A percentile compares a stretch with the other conserved stretches of the same genome.
Evolutionary conservation across 1,284 basidiomycete species (phyloP).

Genomic region (Anthracocystis walkeri): DNA sequence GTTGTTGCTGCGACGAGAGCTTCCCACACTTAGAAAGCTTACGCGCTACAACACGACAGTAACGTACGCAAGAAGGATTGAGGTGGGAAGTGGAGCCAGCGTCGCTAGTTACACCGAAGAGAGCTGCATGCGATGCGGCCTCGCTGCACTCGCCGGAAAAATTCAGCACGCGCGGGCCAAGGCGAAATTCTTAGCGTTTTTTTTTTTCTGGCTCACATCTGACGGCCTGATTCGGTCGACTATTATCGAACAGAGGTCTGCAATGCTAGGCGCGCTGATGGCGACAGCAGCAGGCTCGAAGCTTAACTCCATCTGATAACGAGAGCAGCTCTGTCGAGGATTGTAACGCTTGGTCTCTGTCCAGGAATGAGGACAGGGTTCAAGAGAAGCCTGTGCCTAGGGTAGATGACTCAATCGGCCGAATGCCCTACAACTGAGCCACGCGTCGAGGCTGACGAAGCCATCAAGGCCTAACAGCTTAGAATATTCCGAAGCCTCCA

Average conservation of each 20-base stretch:
- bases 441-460: conserved; percentile 1
- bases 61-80: background rate
- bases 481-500: background rate
- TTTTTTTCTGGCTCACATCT: no score
- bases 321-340: no score
- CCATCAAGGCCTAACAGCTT: background rate
- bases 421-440: background rate
- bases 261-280: background rate
- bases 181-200: no score
- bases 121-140: background rate
- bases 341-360: no score
- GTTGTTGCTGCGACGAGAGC: no score
- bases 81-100: background rate
- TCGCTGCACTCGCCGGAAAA: conserved; percentile 25
- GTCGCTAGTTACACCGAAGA: background rate
- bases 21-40: no score
- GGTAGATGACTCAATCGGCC: background rate
- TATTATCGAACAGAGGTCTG: background rate
- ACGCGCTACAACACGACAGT: no score
- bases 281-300: background rate
- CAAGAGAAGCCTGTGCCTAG: no score
- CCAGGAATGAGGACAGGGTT: no score
- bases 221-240: no score
- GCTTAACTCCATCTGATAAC: background rate
- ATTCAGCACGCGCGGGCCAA: conserved; percentile 7